Conservation (phyloP, 1,284 basidiomycete species). For the Uromyces viciae-fabae region DNA sequence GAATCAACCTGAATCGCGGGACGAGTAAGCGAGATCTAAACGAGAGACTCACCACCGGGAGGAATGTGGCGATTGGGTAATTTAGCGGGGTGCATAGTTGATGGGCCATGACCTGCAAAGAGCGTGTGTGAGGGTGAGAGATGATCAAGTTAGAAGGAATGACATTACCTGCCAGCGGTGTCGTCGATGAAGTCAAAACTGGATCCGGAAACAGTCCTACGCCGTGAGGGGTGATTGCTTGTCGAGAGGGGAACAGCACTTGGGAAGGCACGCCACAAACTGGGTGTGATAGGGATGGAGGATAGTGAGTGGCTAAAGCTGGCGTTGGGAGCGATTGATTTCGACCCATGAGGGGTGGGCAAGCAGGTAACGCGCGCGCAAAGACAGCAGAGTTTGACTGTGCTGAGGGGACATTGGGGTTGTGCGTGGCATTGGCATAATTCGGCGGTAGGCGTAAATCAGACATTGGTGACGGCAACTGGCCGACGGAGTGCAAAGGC, state of each 20-base stretch:
- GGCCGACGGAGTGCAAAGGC: not conserved
- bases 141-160: constrained; percentile 1
- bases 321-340: constrained; percentile 10
- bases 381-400: not conserved
- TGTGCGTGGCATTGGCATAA: not conserved
- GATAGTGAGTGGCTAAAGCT: not conserved
- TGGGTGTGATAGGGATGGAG: not conserved
- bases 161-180: not conserved
- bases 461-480: constrained; percentile 12
- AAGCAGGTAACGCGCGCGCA: not conserved
- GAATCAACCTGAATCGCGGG: too few species aligned
- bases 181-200: not conserved
- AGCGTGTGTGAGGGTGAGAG: not conserved
- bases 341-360: not conserved
- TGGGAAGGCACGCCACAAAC: constrained; percentile 2
- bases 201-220: not conserved
- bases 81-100: not conserved
- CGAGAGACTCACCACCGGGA: not conserved
- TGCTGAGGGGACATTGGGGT: not conserved
- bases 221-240: not conserved
- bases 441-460: constrained; percentile 1
- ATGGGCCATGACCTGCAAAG: not conserved
- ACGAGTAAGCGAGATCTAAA: not conserved
- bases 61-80: not conserved
- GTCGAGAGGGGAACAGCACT: not conserved